Evolutionary conservation across 2,329 filamentous ascomycete species (phyloP).

Genomic region (Grosmannia clavigera): DNA sequence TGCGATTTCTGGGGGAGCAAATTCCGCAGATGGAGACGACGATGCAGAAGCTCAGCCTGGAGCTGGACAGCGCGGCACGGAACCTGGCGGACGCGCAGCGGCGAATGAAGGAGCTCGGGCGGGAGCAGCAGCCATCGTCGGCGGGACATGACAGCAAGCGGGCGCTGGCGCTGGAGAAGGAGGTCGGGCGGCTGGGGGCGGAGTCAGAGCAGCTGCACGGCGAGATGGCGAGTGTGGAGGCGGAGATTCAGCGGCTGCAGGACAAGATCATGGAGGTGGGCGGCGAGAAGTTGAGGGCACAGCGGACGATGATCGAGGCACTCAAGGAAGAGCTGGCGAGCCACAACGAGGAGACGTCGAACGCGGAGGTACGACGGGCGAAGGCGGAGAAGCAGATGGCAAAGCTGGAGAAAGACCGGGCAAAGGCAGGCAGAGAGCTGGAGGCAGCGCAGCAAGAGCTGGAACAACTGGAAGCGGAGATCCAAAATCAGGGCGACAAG

Average conservation of each 20-base stretch:
- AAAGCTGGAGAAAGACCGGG: slow-evolving; percentile 76
- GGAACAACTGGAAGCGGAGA: slow-evolving; percentile 65
- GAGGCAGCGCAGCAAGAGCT: slow-evolving; percentile 59
- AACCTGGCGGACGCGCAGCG: slow-evolving; percentile 77
- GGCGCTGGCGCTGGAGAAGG: slow-evolving; percentile 60
- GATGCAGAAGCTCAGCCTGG: slow-evolving; percentile 81
- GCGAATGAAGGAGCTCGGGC: slow-evolving; percentile 71
- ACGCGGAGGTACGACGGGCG: slow-evolving; percentile 73
- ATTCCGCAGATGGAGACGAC: slow-evolving; percentile 79
- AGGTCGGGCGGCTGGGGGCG: slow-evolving; percentile 59
- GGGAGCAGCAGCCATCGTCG: slow-evolving; percentile 70
- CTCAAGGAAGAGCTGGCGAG: slow-evolving; percentile 76
- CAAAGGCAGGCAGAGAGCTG: slow-evolving; percentile 69
- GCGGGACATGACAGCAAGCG: slow-evolving; percentile 56
- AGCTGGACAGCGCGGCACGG: slow-evolving; percentile 73
- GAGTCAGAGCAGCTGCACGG: slow-evolving; percentile 69
- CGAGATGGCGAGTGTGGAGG: slow-evolving; percentile 82
- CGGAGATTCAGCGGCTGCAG: slow-evolving; percentile 84
- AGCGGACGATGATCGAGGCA: slow-evolving; percentile 82
- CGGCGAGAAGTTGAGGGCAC: slow-evolving; percentile 79
- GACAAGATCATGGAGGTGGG: slow-evolving; percentile 98
- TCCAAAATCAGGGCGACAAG: slow-evolving; percentile 62
- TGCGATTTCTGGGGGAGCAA: slow-evolving; percentile 61
- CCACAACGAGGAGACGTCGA: slow-evolving; percentile 70
- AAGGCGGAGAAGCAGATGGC: slow-evolving; percentile 87